Conservation (phyloP, 805 yeast genomes). For the Millerozyma miso region DNA sequence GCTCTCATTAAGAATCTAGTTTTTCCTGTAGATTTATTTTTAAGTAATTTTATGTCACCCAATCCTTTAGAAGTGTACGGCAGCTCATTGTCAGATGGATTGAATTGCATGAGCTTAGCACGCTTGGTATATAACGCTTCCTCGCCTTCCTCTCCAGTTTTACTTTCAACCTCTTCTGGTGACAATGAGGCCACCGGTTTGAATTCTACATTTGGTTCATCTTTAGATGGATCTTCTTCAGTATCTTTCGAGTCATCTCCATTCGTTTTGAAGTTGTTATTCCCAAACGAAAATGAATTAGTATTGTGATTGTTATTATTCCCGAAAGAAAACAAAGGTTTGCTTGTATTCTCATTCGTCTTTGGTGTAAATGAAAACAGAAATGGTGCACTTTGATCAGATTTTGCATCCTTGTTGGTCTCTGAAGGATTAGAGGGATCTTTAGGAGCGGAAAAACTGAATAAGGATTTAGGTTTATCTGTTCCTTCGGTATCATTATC, state of each 20-base stretch:
- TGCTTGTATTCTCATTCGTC: background rate
- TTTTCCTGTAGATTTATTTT: constrained; percentile 55
- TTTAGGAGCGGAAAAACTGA: background rate
- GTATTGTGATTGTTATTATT: background rate
- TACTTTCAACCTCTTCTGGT: constrained; percentile 45
- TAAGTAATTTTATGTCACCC: constrained; percentile 76
- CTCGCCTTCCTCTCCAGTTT: constrained; percentile 88
- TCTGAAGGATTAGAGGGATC: background rate
- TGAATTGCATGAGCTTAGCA: constrained; percentile 64
- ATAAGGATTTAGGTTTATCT: constrained; percentile 6
- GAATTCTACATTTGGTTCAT: constrained; percentile 46
- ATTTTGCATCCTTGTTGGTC: background rate
- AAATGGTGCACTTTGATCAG: constrained; percentile 10
- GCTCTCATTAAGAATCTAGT: constrained; percentile 76
- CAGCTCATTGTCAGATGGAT: constrained; percentile 42
- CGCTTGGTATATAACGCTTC: constrained; percentile 57
- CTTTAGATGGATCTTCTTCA: constrained; percentile 27
- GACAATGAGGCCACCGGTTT: constrained; percentile 29
- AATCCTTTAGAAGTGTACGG: constrained; percentile 67
- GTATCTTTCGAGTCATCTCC: constrained; percentile 17
- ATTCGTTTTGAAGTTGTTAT: background rate
- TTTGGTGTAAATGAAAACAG: constrained; percentile 22
- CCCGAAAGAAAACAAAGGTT: constrained; percentile 12
- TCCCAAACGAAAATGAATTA: constrained; percentile 2
- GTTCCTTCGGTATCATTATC: constrained; percentile 5